phyloP scores from a whole-genome alignment of 306 rosid species.

The Lathyrus sativus region DNA sequence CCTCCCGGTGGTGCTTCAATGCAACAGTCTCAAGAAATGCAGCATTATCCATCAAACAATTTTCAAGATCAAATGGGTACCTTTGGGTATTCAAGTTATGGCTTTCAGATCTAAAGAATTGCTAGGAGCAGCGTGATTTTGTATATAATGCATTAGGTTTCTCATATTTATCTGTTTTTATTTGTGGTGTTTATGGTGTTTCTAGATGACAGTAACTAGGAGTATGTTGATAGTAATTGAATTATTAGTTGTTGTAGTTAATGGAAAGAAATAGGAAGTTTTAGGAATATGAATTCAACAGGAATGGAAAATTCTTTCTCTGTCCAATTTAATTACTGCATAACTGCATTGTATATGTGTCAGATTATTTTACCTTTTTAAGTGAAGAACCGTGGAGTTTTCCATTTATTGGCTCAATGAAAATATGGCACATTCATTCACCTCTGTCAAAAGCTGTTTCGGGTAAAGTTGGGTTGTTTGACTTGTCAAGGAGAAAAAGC shows the following conservation, averaged over 20 bases:
- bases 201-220: slow-evolving; percentile 30
- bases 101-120: slow-evolving; percentile 37
- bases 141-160: slow-evolving; percentile 32
- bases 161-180: slow-evolving; percentile 13
- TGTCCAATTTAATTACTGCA: slow-evolving; percentile 13
- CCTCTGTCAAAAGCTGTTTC: not conserved
- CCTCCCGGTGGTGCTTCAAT: slow-evolving; percentile 35
- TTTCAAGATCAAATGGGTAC: slow-evolving; percentile 37
- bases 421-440: not conserved
- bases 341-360: too few species aligned
- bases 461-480: not conserved
- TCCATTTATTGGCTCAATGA: not conserved
- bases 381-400: not conserved
- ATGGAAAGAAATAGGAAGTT: slow-evolving; percentile 21
- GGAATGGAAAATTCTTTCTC: slow-evolving; percentile 42
- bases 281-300: slow-evolving; percentile 40
- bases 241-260: slow-evolving; percentile 31
- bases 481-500: not conserved
- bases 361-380: not conserved
- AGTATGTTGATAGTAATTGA: slow-evolving; percentile 33
- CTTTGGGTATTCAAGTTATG: slow-evolving; percentile 47
- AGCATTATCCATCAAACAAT: slow-evolving; percentile 36
- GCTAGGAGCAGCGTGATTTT: slow-evolving; percentile 16
- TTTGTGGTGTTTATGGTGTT: slow-evolving; percentile 43
- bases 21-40: slow-evolving; percentile 46